These are phyloP conservation scores for Raffaelea ambrosiae DNA, from an alignment of 2,329 filamentous ascomycete genomes.

Conservation along the genomic window DNA sequence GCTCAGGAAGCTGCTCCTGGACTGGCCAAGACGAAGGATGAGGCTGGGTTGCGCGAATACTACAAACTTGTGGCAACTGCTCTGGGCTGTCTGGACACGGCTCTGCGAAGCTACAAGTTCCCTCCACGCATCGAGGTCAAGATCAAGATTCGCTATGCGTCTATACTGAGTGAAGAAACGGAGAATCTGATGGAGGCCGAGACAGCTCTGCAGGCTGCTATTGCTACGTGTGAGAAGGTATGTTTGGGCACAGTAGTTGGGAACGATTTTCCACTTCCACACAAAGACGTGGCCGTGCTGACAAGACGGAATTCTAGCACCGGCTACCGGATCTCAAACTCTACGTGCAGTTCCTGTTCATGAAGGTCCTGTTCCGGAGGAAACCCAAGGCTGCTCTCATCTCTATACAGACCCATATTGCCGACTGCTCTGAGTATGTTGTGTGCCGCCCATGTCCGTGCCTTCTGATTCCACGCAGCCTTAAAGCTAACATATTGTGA, in stretches of 20 bases:
- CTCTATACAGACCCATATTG: constrained; percentile 59
- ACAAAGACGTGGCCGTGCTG: too few relatives aligned
- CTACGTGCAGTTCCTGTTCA: constrained; percentile 65
- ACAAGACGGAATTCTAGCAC: constrained; percentile 28
- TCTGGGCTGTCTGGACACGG: constrained; percentile 62
- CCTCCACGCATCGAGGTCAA: constrained; percentile 60
- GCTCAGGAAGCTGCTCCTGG: constrained; percentile 48
- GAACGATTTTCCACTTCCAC: not conserved
- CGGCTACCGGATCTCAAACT: constrained; percentile 62
- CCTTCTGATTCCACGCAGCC: not conserved
- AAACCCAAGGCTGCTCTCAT: constrained; percentile 67
- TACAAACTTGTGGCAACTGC: constrained; percentile 65
- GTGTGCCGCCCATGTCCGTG: not conserved
- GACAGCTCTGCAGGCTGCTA: constrained; percentile 61
- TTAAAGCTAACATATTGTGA: not conserved
- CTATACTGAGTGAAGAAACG: constrained; percentile 64
- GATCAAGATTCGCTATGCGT: constrained; percentile 62
- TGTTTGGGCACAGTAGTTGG: too few relatives aligned
- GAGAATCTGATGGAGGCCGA: constrained; percentile 68
- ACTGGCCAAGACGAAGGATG: constrained; percentile 40
- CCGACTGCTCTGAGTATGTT: constrained; percentile 56
- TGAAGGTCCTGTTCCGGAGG: constrained; percentile 61
- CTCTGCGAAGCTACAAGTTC: constrained; percentile 52
- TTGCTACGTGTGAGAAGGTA: constrained; percentile 60
- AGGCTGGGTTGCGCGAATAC: constrained; percentile 53